Evolutionary conservation across 805 yeast genomes (phyloP).

Genomic region (Wickerhamomyces mucosus): DNA sequence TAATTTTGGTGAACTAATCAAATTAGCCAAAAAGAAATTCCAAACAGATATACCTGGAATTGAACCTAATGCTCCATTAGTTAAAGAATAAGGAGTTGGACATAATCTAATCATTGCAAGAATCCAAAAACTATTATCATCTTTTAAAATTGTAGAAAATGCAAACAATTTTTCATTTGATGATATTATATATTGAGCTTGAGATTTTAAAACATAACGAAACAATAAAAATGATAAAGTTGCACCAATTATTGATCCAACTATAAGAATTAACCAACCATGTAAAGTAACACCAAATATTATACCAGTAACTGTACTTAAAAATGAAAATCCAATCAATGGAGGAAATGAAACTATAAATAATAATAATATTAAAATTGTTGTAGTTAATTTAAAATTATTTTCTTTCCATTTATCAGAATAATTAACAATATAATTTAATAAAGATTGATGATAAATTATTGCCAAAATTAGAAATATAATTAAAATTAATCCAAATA

Average conservation of each 20-base stretch:
- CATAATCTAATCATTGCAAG: slow-evolving; percentile 71
- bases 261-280: slow-evolving; percentile 73
- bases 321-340: slow-evolving; percentile 66
- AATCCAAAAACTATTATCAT: slow-evolving; percentile 56
- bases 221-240: slow-evolving; percentile 63
- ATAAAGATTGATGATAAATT: slow-evolving; percentile 11
- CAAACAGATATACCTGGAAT: slow-evolving; percentile 61
- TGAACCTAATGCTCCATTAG: slow-evolving; percentile 88
- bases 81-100: slow-evolving; percentile 87
- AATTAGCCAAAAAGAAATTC: slow-evolving; percentile 62
- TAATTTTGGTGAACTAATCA: slow-evolving; percentile 74
- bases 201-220: slow-evolving; percentile 44
- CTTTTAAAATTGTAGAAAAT: slow-evolving; percentile 62
- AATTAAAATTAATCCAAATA: not conserved
- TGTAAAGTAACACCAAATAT: slow-evolving; percentile 62
- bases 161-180: slow-evolving; percentile 62
- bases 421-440: slow-evolving; percentile 13
- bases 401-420: slow-evolving; percentile 17
- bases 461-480: slow-evolving; percentile 5
- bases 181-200: slow-evolving; percentile 52
- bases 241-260: slow-evolving; percentile 67
- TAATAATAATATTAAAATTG: slow-evolving; percentile 24
- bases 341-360: slow-evolving; percentile 85
- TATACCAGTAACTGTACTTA: slow-evolving; percentile 65
- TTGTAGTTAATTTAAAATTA: slow-evolving; percentile 32